A percentile compares a stretch with the other conserved stretches of the same genome.
These are phyloP conservation scores for Talaromyces sp. DNA, from an alignment of 2,329 filamentous ascomycete species.

Conservation along the genomic window DNA sequence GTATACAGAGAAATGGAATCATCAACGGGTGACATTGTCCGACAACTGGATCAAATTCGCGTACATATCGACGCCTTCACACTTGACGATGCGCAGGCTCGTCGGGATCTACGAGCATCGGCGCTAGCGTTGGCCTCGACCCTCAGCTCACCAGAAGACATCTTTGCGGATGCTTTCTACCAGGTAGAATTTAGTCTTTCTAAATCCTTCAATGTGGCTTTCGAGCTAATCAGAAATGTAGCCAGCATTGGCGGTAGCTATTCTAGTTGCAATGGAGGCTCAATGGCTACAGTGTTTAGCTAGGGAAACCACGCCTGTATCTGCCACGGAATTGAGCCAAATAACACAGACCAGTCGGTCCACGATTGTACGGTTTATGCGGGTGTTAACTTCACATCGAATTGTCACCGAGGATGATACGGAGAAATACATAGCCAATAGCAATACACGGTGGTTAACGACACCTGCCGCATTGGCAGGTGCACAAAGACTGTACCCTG, in stretches of 20 bases:
- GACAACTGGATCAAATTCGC: neutral
- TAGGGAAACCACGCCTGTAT: neutral
- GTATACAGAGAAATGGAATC: neutral
- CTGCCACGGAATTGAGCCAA: neutral
- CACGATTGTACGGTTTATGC: neutral
- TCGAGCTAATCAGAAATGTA: neutral
- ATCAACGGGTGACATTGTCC: neutral
- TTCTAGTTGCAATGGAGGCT: neutral
- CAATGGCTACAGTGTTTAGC: neutral
- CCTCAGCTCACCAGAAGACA: neutral
- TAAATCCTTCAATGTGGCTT: neutral
- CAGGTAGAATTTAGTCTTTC: neutral
- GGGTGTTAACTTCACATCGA: neutral
- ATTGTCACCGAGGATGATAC: neutral
- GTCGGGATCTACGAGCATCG: neutral
- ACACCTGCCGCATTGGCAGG: neutral
- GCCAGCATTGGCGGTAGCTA: neutral
- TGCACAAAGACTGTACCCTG: neutral
- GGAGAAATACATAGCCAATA: neutral
- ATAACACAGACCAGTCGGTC: neutral
- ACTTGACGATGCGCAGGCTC: neutral
- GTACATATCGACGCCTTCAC: neutral
- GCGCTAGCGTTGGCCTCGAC: neutral
- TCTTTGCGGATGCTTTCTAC: neutral
- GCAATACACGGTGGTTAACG: neutral